Conservation (phyloP, 257 asterid genomes). For the Solanum ossicruentum region DNA sequence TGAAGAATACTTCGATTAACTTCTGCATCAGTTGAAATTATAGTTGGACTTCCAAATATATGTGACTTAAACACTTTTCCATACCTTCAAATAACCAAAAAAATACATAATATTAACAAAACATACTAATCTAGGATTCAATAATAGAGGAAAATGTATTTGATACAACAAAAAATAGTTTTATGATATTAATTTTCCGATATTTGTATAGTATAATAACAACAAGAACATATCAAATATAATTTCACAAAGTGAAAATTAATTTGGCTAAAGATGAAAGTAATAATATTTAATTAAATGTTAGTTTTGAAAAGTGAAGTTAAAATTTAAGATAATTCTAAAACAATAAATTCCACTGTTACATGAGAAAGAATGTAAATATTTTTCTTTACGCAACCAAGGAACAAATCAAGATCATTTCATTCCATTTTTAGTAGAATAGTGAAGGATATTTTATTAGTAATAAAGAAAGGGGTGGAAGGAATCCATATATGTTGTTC, state of each 20-base stretch:
- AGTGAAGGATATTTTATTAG: too few relatives aligned
- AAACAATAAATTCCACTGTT: background rate
- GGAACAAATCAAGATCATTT: too few relatives aligned
- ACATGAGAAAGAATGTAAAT: background rate
- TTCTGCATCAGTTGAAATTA: constrained; percentile 83
- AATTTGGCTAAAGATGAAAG: background rate
- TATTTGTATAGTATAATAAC: background rate
- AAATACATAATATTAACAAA: background rate
- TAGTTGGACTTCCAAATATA: constrained; percentile 72
- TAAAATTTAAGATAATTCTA: background rate
- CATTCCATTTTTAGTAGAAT: too few relatives aligned
- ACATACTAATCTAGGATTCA: background rate
- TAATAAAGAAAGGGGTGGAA: too few relatives aligned
- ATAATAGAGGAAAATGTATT: background rate
- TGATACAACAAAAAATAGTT: background rate
- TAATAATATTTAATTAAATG: background rate
- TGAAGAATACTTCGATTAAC: constrained; percentile 64
- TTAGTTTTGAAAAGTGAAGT: background rate
- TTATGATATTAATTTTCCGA: background rate
- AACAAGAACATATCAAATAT: background rate
- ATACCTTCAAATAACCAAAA: constrained; percentile 27
- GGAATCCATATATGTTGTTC: too few relatives aligned
- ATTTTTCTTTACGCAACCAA: background rate
- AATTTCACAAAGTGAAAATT: background rate
- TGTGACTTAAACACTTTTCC: constrained; percentile 90